Conservation (phyloP, 208 protist species). For the Zelonia costaricensis region DNA sequence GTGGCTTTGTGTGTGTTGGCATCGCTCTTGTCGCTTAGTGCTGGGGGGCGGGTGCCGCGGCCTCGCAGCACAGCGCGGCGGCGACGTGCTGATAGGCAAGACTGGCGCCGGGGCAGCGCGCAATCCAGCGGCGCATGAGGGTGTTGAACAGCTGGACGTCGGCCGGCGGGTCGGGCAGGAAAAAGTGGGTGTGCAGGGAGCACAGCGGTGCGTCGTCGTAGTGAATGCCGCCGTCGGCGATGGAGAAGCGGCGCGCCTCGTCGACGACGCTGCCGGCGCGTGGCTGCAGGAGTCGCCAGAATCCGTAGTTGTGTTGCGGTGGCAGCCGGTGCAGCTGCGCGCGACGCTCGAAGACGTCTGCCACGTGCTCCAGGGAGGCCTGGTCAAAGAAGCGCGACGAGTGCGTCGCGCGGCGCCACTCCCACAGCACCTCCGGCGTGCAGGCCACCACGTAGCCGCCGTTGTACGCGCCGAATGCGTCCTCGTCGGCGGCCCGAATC, state of each 20-base stretch:
- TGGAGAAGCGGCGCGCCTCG: constrained; percentile 60
- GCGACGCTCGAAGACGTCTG: constrained; percentile 27
- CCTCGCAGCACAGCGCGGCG: too few relatives aligned
- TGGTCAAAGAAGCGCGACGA: constrained; percentile 80
- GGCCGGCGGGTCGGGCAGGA: constrained; percentile 15
- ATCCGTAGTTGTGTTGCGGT: constrained; percentile 84
- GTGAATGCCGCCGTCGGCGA: constrained; percentile 28
- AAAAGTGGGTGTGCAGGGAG: constrained; percentile 83
- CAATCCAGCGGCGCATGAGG: constrained; percentile 52
- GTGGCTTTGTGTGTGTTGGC: too few relatives aligned
- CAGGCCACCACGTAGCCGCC: constrained; percentile 61
- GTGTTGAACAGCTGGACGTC: constrained; percentile 65
- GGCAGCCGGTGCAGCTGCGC: constrained; percentile 44
- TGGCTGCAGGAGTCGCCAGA: constrained; percentile 79
- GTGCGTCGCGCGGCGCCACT: constrained; percentile 64
- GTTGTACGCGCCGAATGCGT: constrained; percentile 76
- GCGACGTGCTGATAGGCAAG: too few relatives aligned
- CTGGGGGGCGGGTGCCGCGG: too few relatives aligned
- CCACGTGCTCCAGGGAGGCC: constrained; percentile 65
- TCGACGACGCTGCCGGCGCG: constrained; percentile 12
- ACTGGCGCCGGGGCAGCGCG: constrained; percentile 2
- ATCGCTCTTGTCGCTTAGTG: too few relatives aligned
- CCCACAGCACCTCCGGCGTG: constrained; percentile 40
- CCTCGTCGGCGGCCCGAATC: constrained; percentile 50
- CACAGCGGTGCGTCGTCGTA: constrained; percentile 62